Base-by-base conservation (phyloP, 441 rosid species). In the Adansonia grandidieri region DNA sequence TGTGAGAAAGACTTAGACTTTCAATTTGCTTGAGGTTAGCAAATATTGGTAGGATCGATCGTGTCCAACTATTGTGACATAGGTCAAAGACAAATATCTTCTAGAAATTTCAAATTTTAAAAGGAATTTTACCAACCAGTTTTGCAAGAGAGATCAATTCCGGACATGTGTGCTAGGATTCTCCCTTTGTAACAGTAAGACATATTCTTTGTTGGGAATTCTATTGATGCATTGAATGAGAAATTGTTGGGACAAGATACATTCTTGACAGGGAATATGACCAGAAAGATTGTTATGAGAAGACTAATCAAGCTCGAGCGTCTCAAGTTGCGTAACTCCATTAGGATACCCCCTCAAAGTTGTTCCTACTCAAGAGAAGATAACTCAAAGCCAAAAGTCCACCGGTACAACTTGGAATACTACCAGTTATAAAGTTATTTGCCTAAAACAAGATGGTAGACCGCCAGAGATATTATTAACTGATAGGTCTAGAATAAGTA, bases 121-220 rank as follows among this genome's bases (percentile, higher is more conserved):
- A 2, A 60, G 86, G 84, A 56, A 82, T 83, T 0, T 60, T 9
- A 22, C 83, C 85, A 0, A 19, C 47, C 5, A 85, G 60, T 0
- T 76, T 83, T 82, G 65, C 69, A 61, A 0, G 79, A 85, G 22
- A 87, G 67, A 75, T 87, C 81, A 0, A 85, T 61, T 47, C 85
- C 81, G 9, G 71, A 74, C 19, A 82, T 14, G 15, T 22, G 60
- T 0, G 6, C 1, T 0, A 80, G 44, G 5, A 60, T 47, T 2
- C 5, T 64, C 2, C 82, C 79, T 6, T 6, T 1, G 15, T 54
- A 79, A n/a, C 42, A 57, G n/a, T 78, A 61, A 1, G 58, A 37
- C 1, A 10, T 1, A 20, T 9, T 57, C 40, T 85, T 83, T 8
- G 68, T 72, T 15, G 77, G 75, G 24, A 80, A 69, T 9, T 28